Evolutionary conservation across 441 rosid species (phyloP), one percentile per base, ranked within the genome.

Genomic region (Metrosideros polymorpha): DNA sequence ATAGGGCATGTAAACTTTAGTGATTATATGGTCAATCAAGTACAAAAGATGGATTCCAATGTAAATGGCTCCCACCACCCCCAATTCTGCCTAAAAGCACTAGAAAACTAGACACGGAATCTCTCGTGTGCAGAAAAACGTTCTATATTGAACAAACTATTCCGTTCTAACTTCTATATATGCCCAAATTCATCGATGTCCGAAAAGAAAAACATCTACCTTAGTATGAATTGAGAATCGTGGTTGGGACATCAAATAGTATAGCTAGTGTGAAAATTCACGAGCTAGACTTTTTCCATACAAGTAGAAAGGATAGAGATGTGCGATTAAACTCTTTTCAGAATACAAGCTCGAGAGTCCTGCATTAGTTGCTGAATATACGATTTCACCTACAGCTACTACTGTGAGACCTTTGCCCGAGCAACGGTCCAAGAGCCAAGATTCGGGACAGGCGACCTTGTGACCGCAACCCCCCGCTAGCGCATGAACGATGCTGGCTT

Each of bases 211-310:
- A 66, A 32, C 5, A 19, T 32, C 77, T 12, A 66, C 17, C 45
- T 66, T 19, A 39, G 0, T 9, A 63, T 19, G 18, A 63, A 32
- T 18, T 32, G 76, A 12, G 43, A 35, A 19, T 35, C 4, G 2
- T 27, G 4, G 0, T 9, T 19, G 77, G 5, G 14, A 35, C 5
- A 27, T 66, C 43, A 24, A 66, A 19, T 66, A 35, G 1, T 35
- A 19, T 32, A 0, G 19, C 45, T 66, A 0, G 5, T 71, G 77
- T 66, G 79, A 10, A 71, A 71, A 32, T 32, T 35, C 47, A 18
- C 0, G 25, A 18, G 43, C 0, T 9, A 18, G 6, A 9, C 7
- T 9, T 30, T 35, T 63, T 63, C 12, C 13, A 8, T 18, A 1
- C 27, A 5, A 25, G 32, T 18, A 9, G 10, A 6, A 17, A 32